phyloP scores from a whole-genome alignment of 179 eudicot species.

The Heliamphora pulchella region DNA sequence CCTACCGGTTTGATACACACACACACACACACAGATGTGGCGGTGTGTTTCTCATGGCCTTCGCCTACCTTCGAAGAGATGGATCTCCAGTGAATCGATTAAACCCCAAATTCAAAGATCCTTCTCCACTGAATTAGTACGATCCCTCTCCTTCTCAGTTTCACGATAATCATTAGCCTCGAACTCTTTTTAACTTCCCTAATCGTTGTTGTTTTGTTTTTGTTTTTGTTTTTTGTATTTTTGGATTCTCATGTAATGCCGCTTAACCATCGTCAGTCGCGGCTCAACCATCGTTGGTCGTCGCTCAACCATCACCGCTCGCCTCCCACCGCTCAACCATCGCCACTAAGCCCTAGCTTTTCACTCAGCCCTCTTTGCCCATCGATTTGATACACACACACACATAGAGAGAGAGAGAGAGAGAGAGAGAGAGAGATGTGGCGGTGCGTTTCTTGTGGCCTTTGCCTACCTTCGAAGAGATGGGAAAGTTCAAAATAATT shows the following conservation, averaged over 20 bases:
- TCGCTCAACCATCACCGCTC: no score
- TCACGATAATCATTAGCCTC: not conserved
- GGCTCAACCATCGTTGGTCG: no score
- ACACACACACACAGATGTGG: conserved; percentile 49
- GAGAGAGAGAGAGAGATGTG: conserved; percentile 42
- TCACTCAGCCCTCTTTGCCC: no score
- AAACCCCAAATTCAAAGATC: conserved; percentile 37
- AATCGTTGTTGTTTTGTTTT: not conserved
- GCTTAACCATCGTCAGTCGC: no score
- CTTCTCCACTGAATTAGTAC: conserved; percentile 55
- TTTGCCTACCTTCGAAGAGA: conserved; percentile 37
- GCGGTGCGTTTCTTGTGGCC: conserved; percentile 69
- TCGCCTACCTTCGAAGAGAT: conserved; percentile 34
- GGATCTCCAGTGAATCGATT: conserved; percentile 32
- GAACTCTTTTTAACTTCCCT: not conserved
- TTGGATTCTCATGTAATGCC: no score
- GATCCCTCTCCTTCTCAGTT: not conserved
- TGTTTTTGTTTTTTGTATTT: not conserved
- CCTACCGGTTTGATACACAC: no score
- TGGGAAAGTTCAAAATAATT: conserved; percentile 7
- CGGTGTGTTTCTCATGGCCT: conserved; percentile 67
- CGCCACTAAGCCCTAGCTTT: no score
- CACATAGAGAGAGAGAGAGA: no score
- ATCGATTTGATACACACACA: no score
- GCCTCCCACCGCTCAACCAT: no score